Base-by-base conservation (phyloP, 2,329 filamentous ascomycete genomes). In the Blastomyces silverae region DNA sequence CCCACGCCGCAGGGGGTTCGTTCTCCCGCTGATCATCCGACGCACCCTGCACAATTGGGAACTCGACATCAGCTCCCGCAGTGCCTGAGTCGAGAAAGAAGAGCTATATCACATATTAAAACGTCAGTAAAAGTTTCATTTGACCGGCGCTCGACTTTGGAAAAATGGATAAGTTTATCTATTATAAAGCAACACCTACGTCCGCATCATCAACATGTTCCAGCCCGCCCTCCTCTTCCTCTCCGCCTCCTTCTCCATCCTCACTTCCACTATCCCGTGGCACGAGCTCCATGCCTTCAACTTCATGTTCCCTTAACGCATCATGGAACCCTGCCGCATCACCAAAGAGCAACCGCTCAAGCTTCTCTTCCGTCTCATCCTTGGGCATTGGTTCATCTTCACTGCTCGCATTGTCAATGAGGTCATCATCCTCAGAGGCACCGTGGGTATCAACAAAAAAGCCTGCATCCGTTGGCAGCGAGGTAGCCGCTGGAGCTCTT, bases 271-370 rank as follows among this genome's bases (percentile, higher is more conserved):
- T 71, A 50, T 74, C 73, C 8, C 71, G 68, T 22, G 74, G 67
- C 58, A 75, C 73, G 11, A 79, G 72, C 62, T 75, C 75, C 66
- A 77, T 76, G 64, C 75, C 72, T 15, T 75, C 77, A 64, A 80
- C 75, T 72, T 72, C 52, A 69, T 80, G 72, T 80, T 86, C 72
- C 79, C 89, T 89, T 62, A 97, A 79, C 53, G 88, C 88, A 65
- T 88, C 83, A 65, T 87, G 84, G 76, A 97, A 97, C 44, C 88
- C 90, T n/a, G 85, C 84, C 58, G 88, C 87, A 77, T 96, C 90
- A 64, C 94, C 94, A 67, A 99, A 90, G 3, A 99, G 89, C 67
- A 97, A 80, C 69, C 87, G 86, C 79, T 97, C 93, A 39, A 97
- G 85, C 74, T 93, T 91, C 72, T 89, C 86, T 75, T 97, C 92